Evolutionary conservation across 2,329 filamentous ascomycete species (phyloP).

Genomic region (Beauveria caledonica): DNA sequence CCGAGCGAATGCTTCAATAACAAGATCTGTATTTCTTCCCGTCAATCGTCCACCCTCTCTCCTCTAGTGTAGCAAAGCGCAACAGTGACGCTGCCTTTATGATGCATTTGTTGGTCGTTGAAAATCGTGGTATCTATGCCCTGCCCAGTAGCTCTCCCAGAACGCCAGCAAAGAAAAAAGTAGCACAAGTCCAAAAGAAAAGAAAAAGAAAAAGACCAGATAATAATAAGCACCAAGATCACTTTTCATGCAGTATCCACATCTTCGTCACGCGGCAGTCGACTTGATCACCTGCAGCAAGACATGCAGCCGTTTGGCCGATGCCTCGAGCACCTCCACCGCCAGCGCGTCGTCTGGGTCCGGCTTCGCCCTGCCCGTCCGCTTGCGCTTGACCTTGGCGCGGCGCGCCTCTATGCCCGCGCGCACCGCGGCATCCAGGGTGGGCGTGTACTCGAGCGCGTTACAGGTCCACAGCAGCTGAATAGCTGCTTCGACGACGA

Average conservation of each 20-base stretch:
- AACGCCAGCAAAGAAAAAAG: neutral
- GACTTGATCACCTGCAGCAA: constrained; percentile 29
- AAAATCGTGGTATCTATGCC: constrained; percentile 2
- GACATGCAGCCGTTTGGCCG: constrained; percentile 33
- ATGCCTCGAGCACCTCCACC: constrained; percentile 34
- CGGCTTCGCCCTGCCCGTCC: constrained; percentile 23
- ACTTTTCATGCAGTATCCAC: constrained; percentile 8
- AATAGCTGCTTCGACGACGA: constrained; percentile 59
- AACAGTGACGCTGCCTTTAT: neutral
- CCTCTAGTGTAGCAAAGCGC: neutral
- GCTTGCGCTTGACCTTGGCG: constrained; percentile 37
- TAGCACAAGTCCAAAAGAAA: neutral
- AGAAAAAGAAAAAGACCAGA: neutral
- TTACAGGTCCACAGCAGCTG: constrained; percentile 39
- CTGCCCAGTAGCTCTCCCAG: neutral
- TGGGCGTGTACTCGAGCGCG: constrained; percentile 25
- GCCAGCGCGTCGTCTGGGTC: constrained; percentile 34
- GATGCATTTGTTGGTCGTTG: neutral
- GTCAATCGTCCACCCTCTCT: neutral
- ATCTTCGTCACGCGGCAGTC: constrained; percentile 13
- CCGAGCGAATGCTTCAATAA: neutral
- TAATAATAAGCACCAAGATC: neutral
- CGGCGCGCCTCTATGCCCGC: constrained; percentile 41
- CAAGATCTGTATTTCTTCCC: neutral
- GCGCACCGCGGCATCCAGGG: constrained; percentile 32